phyloP scores from a whole-genome alignment of 768 basidiomycete species.

The Boletus speciosus region DNA sequence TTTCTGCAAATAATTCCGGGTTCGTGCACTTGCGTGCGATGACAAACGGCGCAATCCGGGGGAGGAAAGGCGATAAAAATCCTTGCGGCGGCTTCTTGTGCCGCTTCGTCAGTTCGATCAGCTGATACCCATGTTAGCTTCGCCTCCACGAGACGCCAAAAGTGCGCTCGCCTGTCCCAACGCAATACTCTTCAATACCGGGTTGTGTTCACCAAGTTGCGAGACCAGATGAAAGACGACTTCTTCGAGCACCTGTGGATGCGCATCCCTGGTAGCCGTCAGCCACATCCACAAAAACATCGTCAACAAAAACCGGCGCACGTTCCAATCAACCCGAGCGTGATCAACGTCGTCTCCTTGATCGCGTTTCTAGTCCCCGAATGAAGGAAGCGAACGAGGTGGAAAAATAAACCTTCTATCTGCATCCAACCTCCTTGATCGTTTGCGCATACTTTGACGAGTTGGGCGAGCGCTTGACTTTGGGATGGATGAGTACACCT shows the following conservation, averaged over 20 bases:
- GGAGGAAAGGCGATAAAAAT: constrained; percentile 67
- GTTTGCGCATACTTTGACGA: constrained; percentile 43
- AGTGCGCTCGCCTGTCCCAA: constrained; percentile 53
- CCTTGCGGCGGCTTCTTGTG: constrained; percentile 62
- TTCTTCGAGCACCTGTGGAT: constrained; percentile 53
- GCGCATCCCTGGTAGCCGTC: constrained; percentile 40
- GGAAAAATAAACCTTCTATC: constrained; percentile 41
- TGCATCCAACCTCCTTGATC: constrained; percentile 32
- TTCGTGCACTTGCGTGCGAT: constrained; percentile 55
- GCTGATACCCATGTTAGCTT: constrained; percentile 37
- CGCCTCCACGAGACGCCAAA: not conserved
- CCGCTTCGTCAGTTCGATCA: constrained; percentile 52
- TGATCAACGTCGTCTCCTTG: constrained; percentile 63
- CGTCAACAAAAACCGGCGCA: constrained; percentile 12
- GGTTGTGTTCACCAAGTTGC: constrained; percentile 65
- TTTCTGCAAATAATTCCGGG: constrained; percentile 57
- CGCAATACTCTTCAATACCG: constrained; percentile 65
- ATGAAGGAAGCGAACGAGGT: constrained; percentile 49
- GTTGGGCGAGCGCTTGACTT: constrained; percentile 44
- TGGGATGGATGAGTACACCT: constrained; percentile 11
- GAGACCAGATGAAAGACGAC: constrained; percentile 60
- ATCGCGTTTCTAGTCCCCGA: constrained; percentile 39
- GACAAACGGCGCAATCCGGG: constrained; percentile 62
- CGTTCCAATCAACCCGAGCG: constrained; percentile 55
- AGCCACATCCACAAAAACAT: not conserved